Percentiles rank a stretch among this genome's conserved stretches.
Conservation (phyloP, 768 basidiomycete genomes). For the Cyathus striatus region DNA sequence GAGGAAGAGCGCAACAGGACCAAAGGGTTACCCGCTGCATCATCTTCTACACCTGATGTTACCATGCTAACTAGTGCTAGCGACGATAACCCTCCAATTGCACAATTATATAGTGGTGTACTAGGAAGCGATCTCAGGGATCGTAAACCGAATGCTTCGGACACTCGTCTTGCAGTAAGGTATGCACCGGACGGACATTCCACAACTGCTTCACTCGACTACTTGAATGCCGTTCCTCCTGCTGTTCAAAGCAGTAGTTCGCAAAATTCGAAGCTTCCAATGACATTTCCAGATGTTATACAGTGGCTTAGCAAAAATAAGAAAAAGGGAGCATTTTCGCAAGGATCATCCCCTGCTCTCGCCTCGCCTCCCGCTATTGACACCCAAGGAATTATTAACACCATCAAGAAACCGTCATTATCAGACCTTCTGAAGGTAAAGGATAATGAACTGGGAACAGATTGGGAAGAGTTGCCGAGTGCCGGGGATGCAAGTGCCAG, state of each 20-base stretch:
- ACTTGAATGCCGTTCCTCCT: conserved; percentile 35
- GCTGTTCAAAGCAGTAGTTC: conserved; percentile 30
- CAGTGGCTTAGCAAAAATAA: conserved; percentile 72
- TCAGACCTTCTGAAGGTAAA: conserved; percentile 63
- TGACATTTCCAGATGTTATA: conserved; percentile 72
- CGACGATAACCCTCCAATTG: conserved; percentile 39
- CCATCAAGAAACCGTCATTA: conserved; percentile 59
- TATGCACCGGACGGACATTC: conserved; percentile 40
- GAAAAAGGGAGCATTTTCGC: conserved; percentile 43
- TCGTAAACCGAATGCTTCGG: conserved; percentile 66
- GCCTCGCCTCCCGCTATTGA: conserved; percentile 18
- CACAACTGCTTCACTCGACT: conserved; percentile 45
- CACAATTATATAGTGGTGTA: conserved; percentile 41
- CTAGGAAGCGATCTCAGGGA: conserved; percentile 47
- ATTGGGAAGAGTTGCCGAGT: conserved; percentile 61
- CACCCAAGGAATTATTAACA: conserved; percentile 26
- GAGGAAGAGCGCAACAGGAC: conserved; percentile 67
- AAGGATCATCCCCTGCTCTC: conserved; percentile 20
- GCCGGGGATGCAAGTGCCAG: conserved; percentile 46
- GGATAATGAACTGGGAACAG: conserved; percentile 48
- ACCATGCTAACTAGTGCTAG: conserved; percentile 38
- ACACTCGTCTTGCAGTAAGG: conserved; percentile 56
- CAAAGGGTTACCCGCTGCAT: conserved; percentile 42
- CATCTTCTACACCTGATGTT: conserved; percentile 40
- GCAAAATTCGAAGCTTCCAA: conserved; percentile 51